Evolutionary conservation across 2,329 filamentous ascomycete genomes (phyloP), one percentile per base, ranked within the genome.

Genomic region (Colletotrichum chlorophyti): DNA sequence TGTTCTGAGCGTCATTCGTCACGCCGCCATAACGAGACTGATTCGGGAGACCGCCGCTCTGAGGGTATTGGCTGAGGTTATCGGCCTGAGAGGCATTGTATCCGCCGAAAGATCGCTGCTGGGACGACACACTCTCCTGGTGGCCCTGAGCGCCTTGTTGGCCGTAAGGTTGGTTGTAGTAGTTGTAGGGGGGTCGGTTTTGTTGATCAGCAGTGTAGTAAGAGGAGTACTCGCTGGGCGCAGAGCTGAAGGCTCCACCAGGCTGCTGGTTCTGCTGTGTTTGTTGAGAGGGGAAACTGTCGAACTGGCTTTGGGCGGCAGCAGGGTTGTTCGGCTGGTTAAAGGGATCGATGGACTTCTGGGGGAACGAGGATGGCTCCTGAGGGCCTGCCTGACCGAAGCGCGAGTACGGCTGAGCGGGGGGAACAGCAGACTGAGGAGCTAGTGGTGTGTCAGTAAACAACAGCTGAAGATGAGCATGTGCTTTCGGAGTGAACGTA

Each of bases 301-400:
- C 89, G 67, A 84, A 87, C 58, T 89, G 88, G 58, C 70, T 76
- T 62, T 81, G 78, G 11, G 70, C 64, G 38, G 76, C 70, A 21
- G 74, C 69, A 7, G 78, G 73, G 14, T 76, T 73, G 63, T 85
- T 82, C 70, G 93, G 91, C 71, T 96, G 91, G 65, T 83, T 85
- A 71, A 97, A 98, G 1, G 91, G 85, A 70, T 97, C 94, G 74
- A 93, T 93, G 2, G 90, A 86, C 79, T 98, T 97, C 74, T 92
- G 90, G 5, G 81, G 77, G 53, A 84, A 79, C 17, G 84, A 79
- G 38, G 85, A 76, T 21, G 82, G 75, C 53, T 92, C 89, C 54
- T 87, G 87, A 29, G 82, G 73, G 51, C 79, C 80, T 50, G 81
- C 70, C 68, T 89, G 88, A 46, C 82, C 85, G 68, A 88, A 93